phyloP scores from a whole-genome alignment of 1,284 basidiomycete species.

The Ganoderma lucidum region DNA sequence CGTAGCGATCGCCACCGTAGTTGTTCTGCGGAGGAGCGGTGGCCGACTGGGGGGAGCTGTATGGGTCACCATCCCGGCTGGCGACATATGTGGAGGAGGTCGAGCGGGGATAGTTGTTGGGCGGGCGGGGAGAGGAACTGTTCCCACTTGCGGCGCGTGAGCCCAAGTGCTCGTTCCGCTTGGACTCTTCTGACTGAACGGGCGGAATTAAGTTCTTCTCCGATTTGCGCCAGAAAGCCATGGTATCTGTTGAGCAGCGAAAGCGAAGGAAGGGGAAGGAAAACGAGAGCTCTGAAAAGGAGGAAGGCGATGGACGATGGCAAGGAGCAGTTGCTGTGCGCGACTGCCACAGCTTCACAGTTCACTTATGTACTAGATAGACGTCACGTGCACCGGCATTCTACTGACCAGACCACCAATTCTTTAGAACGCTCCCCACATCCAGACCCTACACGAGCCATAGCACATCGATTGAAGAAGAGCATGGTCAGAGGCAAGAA shows the following conservation, averaged over 20 bases:
- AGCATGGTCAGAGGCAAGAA: constrained; percentile 3
- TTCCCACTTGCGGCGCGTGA: constrained; percentile 37
- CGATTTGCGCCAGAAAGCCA: constrained; percentile 79
- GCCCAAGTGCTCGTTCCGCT: constrained; percentile 44
- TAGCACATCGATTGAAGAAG: background rate
- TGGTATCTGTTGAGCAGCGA: constrained; percentile 39
- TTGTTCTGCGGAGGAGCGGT: constrained; percentile 41
- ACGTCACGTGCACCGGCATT: constrained; percentile 24
- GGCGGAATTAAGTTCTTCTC: constrained; percentile 78
- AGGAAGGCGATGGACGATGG: constrained; percentile 22
- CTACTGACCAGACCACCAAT: background rate
- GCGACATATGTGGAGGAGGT: constrained; percentile 67
- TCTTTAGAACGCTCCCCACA: background rate
- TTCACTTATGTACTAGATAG: constrained; percentile 20
- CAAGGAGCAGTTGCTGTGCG: constrained; percentile 28
- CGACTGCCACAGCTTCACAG: constrained; percentile 21
- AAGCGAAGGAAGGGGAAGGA: constrained; percentile 11
- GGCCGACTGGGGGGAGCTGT: constrained; percentile 40
- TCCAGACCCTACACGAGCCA: constrained; percentile 7
- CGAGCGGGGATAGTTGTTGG: constrained; percentile 53
- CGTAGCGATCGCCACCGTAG: constrained; percentile 54
- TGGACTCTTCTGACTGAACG: constrained; percentile 46
- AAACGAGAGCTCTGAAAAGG: constrained; percentile 1
- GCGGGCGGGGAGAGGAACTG: constrained; percentile 50
- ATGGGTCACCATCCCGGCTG: constrained; percentile 70